Evolutionary conservation across 2,329 filamentous ascomycete genomes (phyloP).

Genomic region (Cercospora janseana): DNA sequence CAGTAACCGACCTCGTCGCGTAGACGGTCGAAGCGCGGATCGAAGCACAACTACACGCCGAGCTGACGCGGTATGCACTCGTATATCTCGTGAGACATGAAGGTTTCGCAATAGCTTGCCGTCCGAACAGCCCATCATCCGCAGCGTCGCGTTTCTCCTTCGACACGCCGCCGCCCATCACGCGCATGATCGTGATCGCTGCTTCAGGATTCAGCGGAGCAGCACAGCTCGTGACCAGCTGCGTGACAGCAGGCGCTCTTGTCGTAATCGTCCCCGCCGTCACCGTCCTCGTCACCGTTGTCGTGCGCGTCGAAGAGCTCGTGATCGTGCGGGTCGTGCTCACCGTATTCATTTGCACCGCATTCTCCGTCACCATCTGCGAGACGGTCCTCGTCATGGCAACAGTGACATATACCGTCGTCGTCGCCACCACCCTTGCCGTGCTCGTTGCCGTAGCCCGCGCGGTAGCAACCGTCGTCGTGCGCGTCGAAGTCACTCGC

Average conservation of each 20-base stretch:
- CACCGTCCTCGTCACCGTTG: not conserved
- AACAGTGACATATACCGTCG: not conserved
- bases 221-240: not conserved
- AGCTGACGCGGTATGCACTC: not conserved
- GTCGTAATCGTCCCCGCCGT: not conserved
- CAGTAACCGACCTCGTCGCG: not conserved
- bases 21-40: not conserved
- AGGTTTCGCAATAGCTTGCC: slow-evolving; percentile 6
- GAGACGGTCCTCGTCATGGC: not conserved
- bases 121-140: not conserved
- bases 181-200: slow-evolving; percentile 3
- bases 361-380: not conserved
- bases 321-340: slow-evolving; percentile 1
- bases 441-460: not conserved
- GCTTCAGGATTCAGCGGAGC: not conserved
- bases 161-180: not conserved
- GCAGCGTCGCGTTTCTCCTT: slow-evolving; percentile 4
- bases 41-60: slow-evolving; percentile 7
- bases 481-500: slow-evolving; percentile 6
- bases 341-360: not conserved
- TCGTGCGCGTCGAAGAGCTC: not conserved
- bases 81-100: not conserved
- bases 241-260: not conserved
- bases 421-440: not conserved
- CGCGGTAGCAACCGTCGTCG: not conserved